These are phyloP conservation scores for Cryptosporidium tyzzeri DNA, from an alignment of 169 alveolate species.

Conservation along the genomic window DNA sequence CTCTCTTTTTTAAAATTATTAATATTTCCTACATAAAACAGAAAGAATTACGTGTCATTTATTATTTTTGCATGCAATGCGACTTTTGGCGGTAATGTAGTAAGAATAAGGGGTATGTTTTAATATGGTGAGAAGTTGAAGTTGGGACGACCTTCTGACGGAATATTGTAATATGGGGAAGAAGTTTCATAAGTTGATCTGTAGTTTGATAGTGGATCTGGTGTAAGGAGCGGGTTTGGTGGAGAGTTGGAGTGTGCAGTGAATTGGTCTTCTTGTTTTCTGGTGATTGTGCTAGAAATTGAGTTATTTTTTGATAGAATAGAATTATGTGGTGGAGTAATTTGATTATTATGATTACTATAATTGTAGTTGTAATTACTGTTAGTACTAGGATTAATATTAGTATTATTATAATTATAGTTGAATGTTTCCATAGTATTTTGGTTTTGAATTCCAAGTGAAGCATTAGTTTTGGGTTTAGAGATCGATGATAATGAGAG, in stretches of 20 bases:
- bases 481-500: neutral
- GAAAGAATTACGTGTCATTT: neutral
- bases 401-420: neutral
- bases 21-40: neutral
- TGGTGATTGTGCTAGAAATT: conserved; percentile 37
- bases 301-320: conserved; percentile 9
- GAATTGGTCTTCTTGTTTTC: conserved; percentile 29
- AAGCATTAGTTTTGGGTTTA: neutral
- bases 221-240: conserved; percentile 14
- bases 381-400: neutral
- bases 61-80: neutral
- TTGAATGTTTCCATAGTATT: neutral
- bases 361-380: neutral
- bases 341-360: neutral
- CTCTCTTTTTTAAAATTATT: neutral
- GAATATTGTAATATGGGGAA: conserved; percentile 54
- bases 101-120: neutral
- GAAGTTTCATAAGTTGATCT: conserved; percentile 46
- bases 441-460: neutral
- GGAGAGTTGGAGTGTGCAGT: conserved; percentile 33
- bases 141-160: conserved; percentile 65
- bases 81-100: neutral
- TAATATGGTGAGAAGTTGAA: conserved; percentile 29
- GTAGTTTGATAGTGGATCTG: conserved; percentile 46
- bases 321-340: conserved; percentile 8